These are phyloP conservation scores for Sequoiadendron giganteum DNA, from an alignment of 75 land plant genomes.

Conservation along the genomic window DNA sequence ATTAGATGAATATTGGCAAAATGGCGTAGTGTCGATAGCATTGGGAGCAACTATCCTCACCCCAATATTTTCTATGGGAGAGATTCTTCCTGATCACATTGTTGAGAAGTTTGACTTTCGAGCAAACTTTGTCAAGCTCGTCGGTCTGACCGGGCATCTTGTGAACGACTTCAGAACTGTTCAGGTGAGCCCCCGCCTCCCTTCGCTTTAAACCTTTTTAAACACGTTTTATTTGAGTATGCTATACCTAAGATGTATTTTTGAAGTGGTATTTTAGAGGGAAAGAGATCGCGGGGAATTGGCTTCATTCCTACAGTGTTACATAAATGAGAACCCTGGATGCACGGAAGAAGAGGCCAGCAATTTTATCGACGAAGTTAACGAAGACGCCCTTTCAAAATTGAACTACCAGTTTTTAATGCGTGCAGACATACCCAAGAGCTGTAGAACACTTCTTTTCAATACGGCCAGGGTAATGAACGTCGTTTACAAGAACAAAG, in stretches of 20 bases:
- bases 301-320: no score
- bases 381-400: no score
- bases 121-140: background rate
- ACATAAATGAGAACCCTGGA: no score
- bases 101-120: background rate
- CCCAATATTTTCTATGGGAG: background rate
- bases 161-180: background rate
- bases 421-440: background rate
- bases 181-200: background rate
- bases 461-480: background rate
- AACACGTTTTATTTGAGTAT: no score
- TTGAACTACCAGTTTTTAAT: no score
- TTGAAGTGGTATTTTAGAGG: no score
- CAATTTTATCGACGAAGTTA: no score
- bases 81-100: background rate
- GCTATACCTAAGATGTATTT: no score
- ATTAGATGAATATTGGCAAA: background rate
- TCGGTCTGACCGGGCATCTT: background rate
- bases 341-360: no score
- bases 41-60: background rate
- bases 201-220: no score
- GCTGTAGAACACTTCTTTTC: background rate
- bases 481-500: background rate
- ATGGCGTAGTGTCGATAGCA: background rate
- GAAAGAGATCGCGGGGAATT: no score